These are phyloP conservation scores for Candida palmyrensis DNA, from an alignment of 805 yeast species.

Conservation along the genomic window DNA sequence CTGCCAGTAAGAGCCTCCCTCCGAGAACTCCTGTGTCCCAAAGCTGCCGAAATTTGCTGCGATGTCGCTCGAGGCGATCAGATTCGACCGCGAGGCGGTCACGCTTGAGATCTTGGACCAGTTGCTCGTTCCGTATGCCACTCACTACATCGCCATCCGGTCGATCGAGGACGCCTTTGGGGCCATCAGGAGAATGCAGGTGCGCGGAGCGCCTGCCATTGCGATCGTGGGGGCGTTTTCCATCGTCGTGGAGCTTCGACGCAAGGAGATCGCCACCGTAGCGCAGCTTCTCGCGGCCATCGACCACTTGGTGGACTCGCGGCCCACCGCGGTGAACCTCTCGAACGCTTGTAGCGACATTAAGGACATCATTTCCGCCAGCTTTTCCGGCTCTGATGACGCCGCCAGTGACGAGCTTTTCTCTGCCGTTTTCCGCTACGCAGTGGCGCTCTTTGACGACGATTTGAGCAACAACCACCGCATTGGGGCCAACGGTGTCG, in stretches of 20 bases:
- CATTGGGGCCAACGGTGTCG: constrained; percentile 78
- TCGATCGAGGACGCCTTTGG: constrained; percentile 71
- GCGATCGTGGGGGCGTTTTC: constrained; percentile 91
- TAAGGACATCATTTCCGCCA: constrained; percentile 23
- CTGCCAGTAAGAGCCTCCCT: not conserved
- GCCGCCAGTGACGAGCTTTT: constrained; percentile 23
- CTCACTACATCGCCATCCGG: constrained; percentile 58
- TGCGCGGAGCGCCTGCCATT: constrained; percentile 97
- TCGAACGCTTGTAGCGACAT: constrained; percentile 65
- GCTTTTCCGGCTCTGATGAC: constrained; percentile 11
- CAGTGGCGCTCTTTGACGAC: constrained; percentile 57
- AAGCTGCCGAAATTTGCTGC: not conserved
- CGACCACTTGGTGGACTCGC: constrained; percentile 63
- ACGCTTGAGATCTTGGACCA: constrained; percentile 72
- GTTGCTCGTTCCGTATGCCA: constrained; percentile 71
- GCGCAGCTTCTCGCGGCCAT: constrained; percentile 42
- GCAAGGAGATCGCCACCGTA: constrained; percentile 24
- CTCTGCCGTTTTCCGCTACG: constrained; percentile 35
- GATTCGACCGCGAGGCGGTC: constrained; percentile 44
- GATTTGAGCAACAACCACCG: constrained; percentile 74
- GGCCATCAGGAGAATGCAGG: constrained; percentile 89
- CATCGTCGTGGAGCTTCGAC: constrained; percentile 61
- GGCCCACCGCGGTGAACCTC: constrained; percentile 96
- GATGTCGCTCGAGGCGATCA: constrained; percentile 54
- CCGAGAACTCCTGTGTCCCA: too few species aligned